These are phyloP conservation scores for Daedalea quercina DNA, from an alignment of 768 basidiomycete genomes.

Conservation along the genomic window DNA sequence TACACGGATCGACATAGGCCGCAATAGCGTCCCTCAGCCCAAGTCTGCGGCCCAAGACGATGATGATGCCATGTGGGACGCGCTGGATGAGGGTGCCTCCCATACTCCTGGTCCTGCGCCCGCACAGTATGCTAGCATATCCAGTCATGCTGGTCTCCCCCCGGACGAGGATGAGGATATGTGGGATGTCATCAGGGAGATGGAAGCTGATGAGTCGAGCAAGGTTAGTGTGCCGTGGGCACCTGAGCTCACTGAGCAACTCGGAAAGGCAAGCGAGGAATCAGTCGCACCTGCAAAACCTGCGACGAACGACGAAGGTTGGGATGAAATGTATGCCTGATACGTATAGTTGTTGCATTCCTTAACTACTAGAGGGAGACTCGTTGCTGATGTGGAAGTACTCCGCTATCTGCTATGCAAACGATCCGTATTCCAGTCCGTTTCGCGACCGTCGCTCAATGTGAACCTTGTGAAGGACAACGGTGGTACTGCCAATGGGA, in stretches of 20 bases:
- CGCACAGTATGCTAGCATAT: background rate
- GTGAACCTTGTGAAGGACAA: too few species aligned
- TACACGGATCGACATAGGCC: background rate
- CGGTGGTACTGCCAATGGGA: too few species aligned
- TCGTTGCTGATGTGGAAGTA: too few species aligned
- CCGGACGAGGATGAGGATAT: slow-evolving; percentile 56
- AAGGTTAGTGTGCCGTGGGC: background rate
- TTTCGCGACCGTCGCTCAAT: too few species aligned
- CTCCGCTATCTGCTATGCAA: too few species aligned
- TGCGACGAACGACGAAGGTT: slow-evolving; percentile 42
- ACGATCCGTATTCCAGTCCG: too few species aligned
- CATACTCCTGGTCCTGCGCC: background rate
- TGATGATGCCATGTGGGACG: slow-evolving; percentile 21
- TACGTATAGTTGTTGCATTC: too few species aligned
- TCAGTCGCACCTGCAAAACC: slow-evolving; percentile 3
- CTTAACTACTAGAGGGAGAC: too few species aligned
- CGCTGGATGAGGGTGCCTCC: slow-evolving; percentile 10
- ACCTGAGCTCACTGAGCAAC: background rate
- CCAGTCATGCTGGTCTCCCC: slow-evolving; percentile 14
- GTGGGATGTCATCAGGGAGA: slow-evolving; percentile 62
- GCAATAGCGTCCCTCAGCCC: background rate
- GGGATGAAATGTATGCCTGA: slow-evolving; percentile 56
- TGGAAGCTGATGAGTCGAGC: slow-evolving; percentile 27
- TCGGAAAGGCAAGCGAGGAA: slow-evolving; percentile 3
- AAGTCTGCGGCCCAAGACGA: slow-evolving; percentile 2